A percentile compares a stretch with the other conserved stretches of the same genome.
Evolutionary conservation across 1,284 basidiomycete genomes (phyloP).

Genomic region (Wallemia ichthyophaga): DNA sequence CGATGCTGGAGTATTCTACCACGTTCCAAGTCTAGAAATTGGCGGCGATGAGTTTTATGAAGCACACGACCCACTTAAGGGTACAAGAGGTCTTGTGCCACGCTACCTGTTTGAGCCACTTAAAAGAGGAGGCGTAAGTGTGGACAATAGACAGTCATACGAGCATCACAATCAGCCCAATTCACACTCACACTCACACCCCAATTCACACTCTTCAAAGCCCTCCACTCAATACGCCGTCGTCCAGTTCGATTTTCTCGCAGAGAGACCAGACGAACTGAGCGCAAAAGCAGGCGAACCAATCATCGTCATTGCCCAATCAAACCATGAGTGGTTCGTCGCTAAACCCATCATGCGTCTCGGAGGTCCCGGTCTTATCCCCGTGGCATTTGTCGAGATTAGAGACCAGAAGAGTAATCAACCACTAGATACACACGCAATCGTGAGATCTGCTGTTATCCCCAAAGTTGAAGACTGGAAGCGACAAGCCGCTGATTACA

Average conservation of each 20-base stretch:
- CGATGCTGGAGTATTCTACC: not conserved
- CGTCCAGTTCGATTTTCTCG: conserved; percentile 78
- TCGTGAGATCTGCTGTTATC: conserved; percentile 57
- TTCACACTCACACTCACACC: too few relatives aligned
- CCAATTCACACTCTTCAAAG: too few relatives aligned
- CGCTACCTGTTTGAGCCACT: not conserved
- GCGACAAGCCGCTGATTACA: conserved; percentile 73
- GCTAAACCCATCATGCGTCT: conserved; percentile 75
- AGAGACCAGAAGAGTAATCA: conserved; percentile 63
- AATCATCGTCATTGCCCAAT: conserved; percentile 26
- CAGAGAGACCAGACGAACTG: conserved; percentile 84
- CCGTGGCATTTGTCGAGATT: conserved; percentile 83
- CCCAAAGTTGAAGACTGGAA: conserved; percentile 98
- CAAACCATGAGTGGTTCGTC: conserved; percentile 21
- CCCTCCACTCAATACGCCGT: conserved; percentile 40
- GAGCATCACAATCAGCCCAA: too few relatives aligned
- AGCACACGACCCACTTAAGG: not conserved
- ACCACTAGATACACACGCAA: conserved; percentile 20
- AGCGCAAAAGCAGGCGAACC: conserved; percentile 79
- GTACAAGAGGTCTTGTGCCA: not conserved
- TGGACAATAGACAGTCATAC: too few relatives aligned
- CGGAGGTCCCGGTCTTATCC: conserved; percentile 83
- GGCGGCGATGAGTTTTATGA: not conserved
- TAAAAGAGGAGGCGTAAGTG: not conserved
- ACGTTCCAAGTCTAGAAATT: not conserved